These are phyloP conservation scores for Mychonastes homosphaera DNA, from an alignment of 139 green algal genomes.

Conservation along the genomic window DNA sequence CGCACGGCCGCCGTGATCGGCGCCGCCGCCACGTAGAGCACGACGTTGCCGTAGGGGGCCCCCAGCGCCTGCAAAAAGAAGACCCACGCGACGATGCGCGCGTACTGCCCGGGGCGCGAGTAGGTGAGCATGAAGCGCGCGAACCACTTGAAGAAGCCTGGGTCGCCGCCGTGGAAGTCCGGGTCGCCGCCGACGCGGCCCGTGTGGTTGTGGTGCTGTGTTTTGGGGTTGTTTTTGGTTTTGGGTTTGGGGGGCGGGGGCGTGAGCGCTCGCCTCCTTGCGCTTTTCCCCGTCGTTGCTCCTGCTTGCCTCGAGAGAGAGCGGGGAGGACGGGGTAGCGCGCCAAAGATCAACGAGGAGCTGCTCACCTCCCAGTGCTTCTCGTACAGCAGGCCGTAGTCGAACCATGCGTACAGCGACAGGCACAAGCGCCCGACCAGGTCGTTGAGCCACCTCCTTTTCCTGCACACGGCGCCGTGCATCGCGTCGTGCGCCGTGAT, in stretches of 20 bases:
- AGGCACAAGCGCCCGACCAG: constrained; percentile 25
- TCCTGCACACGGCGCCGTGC: constrained; percentile 30
- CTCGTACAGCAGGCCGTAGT: constrained; percentile 13
- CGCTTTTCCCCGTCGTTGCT: constrained; percentile 17
- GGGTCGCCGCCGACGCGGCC: constrained; percentile 15
- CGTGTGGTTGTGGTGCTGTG: constrained; percentile 42
- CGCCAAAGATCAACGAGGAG: too few species aligned
- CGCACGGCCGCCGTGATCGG: constrained; percentile 26
- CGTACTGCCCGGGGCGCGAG: constrained; percentile 23
- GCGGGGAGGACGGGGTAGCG: too few species aligned
- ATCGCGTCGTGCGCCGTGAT: constrained; percentile 45
- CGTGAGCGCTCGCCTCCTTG: neutral
- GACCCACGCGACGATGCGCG: constrained; percentile 22
- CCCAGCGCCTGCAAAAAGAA: neutral
- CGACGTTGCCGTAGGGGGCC: constrained; percentile 25
- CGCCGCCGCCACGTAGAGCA: constrained; percentile 32
- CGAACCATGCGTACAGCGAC: constrained; percentile 36
- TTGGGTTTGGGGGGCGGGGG: neutral
- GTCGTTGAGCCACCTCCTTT: constrained; percentile 26
- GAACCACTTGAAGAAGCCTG: too few species aligned
- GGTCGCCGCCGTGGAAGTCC: constrained; percentile 20
- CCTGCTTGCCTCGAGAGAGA: neutral
- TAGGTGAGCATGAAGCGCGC: constrained; percentile 43
- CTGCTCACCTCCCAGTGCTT: neutral
- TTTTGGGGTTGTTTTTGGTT: too few species aligned